Evolutionary conservation across 495 filamentous ascomycete genomes (phyloP), one percentile per base, ranked within the genome.

Genomic region (Bacidia gigantensis): DNA sequence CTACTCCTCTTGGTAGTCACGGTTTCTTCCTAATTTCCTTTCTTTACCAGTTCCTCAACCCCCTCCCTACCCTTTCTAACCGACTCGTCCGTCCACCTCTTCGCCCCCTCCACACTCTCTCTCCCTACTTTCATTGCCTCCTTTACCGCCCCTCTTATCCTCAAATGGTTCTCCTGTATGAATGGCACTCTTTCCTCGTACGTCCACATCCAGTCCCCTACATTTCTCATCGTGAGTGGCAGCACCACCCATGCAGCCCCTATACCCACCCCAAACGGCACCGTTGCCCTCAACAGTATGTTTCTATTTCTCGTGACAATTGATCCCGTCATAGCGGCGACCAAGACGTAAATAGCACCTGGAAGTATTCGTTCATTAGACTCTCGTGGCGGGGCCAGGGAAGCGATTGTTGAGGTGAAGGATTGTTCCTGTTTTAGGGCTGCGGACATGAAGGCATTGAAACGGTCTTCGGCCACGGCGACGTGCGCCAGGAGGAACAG

Each of bases 241-340:
- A 92, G 64, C 9, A 89, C 78, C 20, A 72, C 68, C 80, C 80
- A 87, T 29, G 81, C 86, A 44, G 83, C 83, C 43, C 80, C 77
- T 46, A 87, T 66, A 48, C 84, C 86, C 38, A 90, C 75, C 22
- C 76, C 78, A 17, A 87, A 61, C 17, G 86, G 92, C 3, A 84
- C 73, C 12, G 78, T 68, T 35, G 78, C 77, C 41, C 90, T 78
- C 23, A 97, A 71, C 53, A 94, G 64, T 40, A 95, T 72, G 58
- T 84, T 86, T 41, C 90, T 79, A 71, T 93, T 92, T 48, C 92
- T 78, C 42, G 84, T 75, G 25, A 94, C 69, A 62, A 98, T 96
- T 58, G 79, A 84, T 56, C 89, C 89, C 26, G 89, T 83, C 88
- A 98, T 95, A 54, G 85, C 80, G 11, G 87, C 78, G 2, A 98